Percentiles rank a stretch among this genome's conserved stretches.
These are phyloP conservation scores for Neophaeococcomyces aloes DNA, from an alignment of 2,329 filamentous ascomycete genomes.

Conservation along the genomic window DNA sequence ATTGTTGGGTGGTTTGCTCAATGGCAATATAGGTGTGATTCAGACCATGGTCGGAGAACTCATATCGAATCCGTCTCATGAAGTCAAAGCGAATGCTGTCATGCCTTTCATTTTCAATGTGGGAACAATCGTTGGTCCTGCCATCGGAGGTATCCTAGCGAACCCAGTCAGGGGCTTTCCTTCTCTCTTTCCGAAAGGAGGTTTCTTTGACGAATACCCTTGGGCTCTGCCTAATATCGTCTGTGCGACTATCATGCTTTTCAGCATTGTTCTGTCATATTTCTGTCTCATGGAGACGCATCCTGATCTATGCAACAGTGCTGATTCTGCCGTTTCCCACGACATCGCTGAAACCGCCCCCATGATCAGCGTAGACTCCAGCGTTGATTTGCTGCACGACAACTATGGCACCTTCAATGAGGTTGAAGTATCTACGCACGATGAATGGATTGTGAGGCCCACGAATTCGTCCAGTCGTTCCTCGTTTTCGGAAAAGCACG, in stretches of 20 bases:
- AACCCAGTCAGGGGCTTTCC: conserved; percentile 68
- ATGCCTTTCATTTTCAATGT: conserved; percentile 95
- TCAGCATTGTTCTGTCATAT: conserved; percentile 72
- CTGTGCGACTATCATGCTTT: conserved; percentile 62
- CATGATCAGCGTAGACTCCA: conserved; percentile 61
- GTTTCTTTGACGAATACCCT: conserved; percentile 59
- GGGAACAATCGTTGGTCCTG: conserved; percentile 79
- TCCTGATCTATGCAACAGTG: conserved; percentile 60
- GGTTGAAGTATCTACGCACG: conserved; percentile 44
- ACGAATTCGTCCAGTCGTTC: conserved; percentile 33
- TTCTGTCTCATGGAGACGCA: conserved; percentile 80
- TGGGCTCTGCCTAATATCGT: conserved; percentile 84
- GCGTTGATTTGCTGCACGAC: conserved; percentile 64
- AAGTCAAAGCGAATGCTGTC: conserved; percentile 76
- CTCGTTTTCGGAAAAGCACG: conserved; percentile 30
- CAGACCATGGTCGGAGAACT: conserved; percentile 90
- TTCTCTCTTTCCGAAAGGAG: conserved; percentile 52
- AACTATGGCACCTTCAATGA: conserved; percentile 65
- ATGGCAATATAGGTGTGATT: conserved; percentile 84
- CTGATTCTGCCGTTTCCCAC: conserved; percentile 30
- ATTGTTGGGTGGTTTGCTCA: conserved; percentile 68
- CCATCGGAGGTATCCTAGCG: conserved; percentile 77
- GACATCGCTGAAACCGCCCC: conserved; percentile 54
- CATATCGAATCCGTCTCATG: conserved; percentile 71
- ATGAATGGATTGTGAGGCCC: conserved; percentile 42